Percentiles rank a stretch among this genome's conserved stretches.
Evolutionary conservation across 2,329 filamentous ascomycete genomes (phyloP).

Genomic region (Blumeria graminis): DNA sequence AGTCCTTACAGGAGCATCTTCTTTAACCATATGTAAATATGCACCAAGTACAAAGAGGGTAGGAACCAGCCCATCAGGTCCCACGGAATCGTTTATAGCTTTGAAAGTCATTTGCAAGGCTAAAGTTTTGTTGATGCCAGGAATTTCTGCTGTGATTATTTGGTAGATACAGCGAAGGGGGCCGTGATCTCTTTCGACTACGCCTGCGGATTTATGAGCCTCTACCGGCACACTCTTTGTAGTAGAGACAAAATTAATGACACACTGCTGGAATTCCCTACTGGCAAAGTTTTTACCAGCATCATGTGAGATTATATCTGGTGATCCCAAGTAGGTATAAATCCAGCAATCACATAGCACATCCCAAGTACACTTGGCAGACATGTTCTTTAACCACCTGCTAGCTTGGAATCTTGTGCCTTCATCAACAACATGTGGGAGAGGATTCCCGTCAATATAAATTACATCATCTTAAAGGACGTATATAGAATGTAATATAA

Average conservation of each 20-base stretch:
- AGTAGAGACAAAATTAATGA: not conserved
- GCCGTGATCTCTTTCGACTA: not conserved
- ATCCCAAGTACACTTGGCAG: not conserved
- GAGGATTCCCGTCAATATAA: not conserved
- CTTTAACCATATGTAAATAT: not conserved
- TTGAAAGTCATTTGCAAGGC: not conserved
- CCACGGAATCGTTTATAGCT: not conserved
- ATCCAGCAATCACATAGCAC: not conserved
- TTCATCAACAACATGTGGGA: slow-evolving; percentile 3
- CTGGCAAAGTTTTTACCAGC: not conserved
- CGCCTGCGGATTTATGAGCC: not conserved
- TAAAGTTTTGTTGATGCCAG: not conserved
- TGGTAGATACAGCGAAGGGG: not conserved
- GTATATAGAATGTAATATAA: no score
- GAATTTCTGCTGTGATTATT: not conserved
- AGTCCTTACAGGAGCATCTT: no score
- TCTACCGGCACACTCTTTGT: not conserved
- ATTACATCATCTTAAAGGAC: no score
- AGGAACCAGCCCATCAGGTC: not conserved
- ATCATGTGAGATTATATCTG: not conserved
- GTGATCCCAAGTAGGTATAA: not conserved
- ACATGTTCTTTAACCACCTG: slow-evolving; percentile 1
- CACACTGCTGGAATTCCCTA: not conserved
- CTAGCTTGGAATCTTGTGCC: slow-evolving; percentile 1
- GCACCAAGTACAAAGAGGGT: not conserved